Evolutionary conservation across 352 stramenopile species (phyloP), one percentile per base, ranked within the genome.

Genomic region (Globisporangium solare): DNA sequence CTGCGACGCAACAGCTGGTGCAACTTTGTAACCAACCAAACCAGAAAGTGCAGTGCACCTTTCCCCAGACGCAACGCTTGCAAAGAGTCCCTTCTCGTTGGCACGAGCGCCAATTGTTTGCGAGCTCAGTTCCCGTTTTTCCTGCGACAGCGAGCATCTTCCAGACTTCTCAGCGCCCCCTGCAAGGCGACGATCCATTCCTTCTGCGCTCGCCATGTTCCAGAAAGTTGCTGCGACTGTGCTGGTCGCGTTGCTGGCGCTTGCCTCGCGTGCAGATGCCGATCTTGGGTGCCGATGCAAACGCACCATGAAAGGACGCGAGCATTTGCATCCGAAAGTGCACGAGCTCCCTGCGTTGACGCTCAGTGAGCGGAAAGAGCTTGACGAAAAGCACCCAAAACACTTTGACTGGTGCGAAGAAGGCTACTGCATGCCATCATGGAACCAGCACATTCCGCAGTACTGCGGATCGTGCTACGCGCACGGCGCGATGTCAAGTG

Each of bases 351-450:
- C 69, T 17, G 51, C 66, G 12, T 55, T 82, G 56, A 77, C 76
- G 42, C 67, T 85, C 3, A 62, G 64, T 1, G 66, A 83, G 45
- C 24, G 51, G 18, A 20, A 68, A 18, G 68, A 82, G 35, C 53
- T 88, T 2, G 39, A 57, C 3, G 60, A 74, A 37, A 42, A 60
- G 11, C 64, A 87, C 17, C 82, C 82, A 0, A 60, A 64, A 51
- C 75, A 88, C 40, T 96, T 98, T 59, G 90, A 95, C 64, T 99
- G 96, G 94, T 91, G 83, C 56, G 83, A 93, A 56, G 70, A 66
- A 12, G 79, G 83, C 35, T 88, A 83, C 56, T 90, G 79, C 52
- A 79, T 88, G 45, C 76, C 79, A n/a, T 89, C 79, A 58, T 93
- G 83, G 81, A 90, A 90, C 63, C 80, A 93, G 60, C 83, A 93